Evolutionary conservation across 2,329 filamentous ascomycete species (phyloP), one percentile per base, ranked within the genome.

Genomic region (Fusarium sp.): DNA sequence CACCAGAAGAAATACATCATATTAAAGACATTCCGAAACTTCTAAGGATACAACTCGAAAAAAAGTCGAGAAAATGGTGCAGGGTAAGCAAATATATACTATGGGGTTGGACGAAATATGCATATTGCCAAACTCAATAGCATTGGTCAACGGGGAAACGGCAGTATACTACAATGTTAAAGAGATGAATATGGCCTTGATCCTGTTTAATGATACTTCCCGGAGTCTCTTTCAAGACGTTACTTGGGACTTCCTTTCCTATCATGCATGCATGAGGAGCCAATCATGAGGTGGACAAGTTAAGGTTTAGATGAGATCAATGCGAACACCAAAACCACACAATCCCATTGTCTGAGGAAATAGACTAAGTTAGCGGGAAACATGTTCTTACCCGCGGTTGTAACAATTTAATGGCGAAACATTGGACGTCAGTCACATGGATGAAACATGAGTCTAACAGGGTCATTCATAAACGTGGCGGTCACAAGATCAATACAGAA

Each of bases 401-500:
- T 41, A 40, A 46, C 20, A 46, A 35, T 60, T 32, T 26, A 38
- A 48, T 52, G 32, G 42, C 53, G 53, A 66, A 66, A 38, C 44
- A 60, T 66, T 23, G 40, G 46, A 23, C 60, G 53, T 42, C 62
- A 60, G 54, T 40, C 23, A 23, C 23, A 23, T 66, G 64, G 40
- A 40, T 67, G 62, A 61, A 66, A 67, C 64, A 53, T 53, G 46
- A 40, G 41, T 26, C 30, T 46, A 46, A 26, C 40, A 67, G 23
- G 40, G 55, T 48, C 61, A 52, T 33, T 46, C 35, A 67, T 37
- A 48, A 33, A 37, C 23, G 27, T 37, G n/a, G n/a, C 40, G n/a
- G 35, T 67, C 64, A 67, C 62, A 67, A 60, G 41, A 64, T 38
- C n/a, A 5, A 13, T 12, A 18, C n/a, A 30, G 18, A 52, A 32